Conservation (phyloP, 2,329 filamentous ascomycete species). For the Escovopsis weberi region DNA sequence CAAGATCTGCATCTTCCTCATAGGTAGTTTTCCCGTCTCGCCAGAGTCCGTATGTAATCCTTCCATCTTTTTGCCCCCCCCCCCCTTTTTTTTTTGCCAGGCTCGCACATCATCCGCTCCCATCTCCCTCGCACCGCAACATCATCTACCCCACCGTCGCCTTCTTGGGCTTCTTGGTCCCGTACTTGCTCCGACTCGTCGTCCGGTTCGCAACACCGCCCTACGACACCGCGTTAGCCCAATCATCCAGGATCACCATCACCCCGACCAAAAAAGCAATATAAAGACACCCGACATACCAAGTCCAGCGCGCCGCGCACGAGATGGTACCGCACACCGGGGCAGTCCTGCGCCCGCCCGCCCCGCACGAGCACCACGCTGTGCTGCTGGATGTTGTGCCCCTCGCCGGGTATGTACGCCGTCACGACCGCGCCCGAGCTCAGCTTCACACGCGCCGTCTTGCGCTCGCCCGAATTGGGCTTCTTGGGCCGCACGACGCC, state of each 20-base stretch:
- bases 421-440: conserved; percentile 79
- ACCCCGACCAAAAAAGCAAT: conserved; percentile 21
- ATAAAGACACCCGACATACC: too few relatives aligned
- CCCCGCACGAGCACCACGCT: conserved; percentile 93
- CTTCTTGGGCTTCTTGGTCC: conserved; percentile 96
- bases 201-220: conserved; percentile 78
- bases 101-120: too few relatives aligned
- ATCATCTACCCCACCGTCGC: conserved; percentile 37
- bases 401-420: conserved; percentile 92
- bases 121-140: too few relatives aligned
- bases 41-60: too few relatives aligned
- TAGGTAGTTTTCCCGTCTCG: too few relatives aligned
- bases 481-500: conserved; percentile 95
- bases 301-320: conserved; percentile 85
- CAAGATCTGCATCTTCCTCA: too few relatives aligned
- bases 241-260: not conserved
- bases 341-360: conserved; percentile 89
- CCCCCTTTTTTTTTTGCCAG: too few relatives aligned
- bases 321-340: conserved; percentile 91
- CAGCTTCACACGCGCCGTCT: conserved; percentile 82
- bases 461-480: conserved; percentile 93
- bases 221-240: conserved; percentile 30
- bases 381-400: conserved; percentile 98
- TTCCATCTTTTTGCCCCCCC: too few relatives aligned
- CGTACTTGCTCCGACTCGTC: conserved; percentile 86